Evolutionary conservation across 2,329 filamentous ascomycete species (phyloP), one percentile per base, ranked within the genome.

Genomic region (Fusarium pseudonygamai): DNA sequence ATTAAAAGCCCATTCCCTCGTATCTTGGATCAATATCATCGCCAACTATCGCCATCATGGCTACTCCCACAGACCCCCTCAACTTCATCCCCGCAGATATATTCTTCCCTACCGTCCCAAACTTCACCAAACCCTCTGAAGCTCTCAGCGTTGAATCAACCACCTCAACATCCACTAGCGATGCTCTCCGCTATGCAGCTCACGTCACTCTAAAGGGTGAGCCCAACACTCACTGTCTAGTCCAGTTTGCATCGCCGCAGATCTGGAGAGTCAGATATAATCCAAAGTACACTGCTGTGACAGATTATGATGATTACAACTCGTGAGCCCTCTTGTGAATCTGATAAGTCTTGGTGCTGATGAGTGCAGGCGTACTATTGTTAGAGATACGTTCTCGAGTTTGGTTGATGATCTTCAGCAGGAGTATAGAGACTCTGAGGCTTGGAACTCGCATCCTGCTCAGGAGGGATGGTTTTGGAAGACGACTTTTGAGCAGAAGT

Each of bases 191-290:
- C 14, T 59, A 63, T 47, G 60, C 39, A 18, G 60, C 52, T 1
- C 26, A 59, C 20, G 40, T 63, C 12, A 59, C 28, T 15, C 60
- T 63, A 2, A 37, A 37, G 28, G 60, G 52, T 28, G 52, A 39
- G 11, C 34, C 52, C 8, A 37, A 47, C 10, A 62, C 52, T 1
- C 52, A 62, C 32, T 62, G 52, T 8, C n/a, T 62, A 6, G 18
- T 62, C 15, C 60, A 62, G 22, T 62, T 62, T 12, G 60, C 40
- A 5, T 30, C 60, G 1, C 60, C 60, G 12, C n/a, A 45, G 24
- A 62, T 59, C 1, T 62, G 52, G 60, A 62, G 60, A 39, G 28
- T 62, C 20, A 39, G 60, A 39, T 62, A 59, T 12, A 42, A 59
- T 37, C 40, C 60, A 12, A 62, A 46, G 24, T 28, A 39, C 26